These are phyloP conservation scores for Phytophthora tentaculata DNA, from an alignment of 352 stramenopile genomes.

Conservation along the genomic window DNA sequence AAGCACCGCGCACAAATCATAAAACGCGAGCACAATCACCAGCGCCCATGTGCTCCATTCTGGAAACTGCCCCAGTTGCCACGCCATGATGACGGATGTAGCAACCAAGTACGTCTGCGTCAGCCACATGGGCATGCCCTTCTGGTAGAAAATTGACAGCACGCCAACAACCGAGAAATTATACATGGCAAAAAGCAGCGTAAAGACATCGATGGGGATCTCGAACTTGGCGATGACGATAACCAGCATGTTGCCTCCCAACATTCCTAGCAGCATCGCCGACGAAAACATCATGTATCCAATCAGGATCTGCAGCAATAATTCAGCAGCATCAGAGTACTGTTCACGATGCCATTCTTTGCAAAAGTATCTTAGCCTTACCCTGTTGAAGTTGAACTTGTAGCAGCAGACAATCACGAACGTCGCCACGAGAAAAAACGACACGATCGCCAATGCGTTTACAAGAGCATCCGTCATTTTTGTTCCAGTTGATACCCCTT, in stretches of 20 bases:
- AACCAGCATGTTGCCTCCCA: slow-evolving; percentile 86
- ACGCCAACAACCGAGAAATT: slow-evolving; percentile 93
- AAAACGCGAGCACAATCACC: slow-evolving; percentile 96
- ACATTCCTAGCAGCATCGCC: slow-evolving; percentile 81
- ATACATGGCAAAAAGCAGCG: slow-evolving; percentile 86
- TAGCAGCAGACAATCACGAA: slow-evolving; percentile 93
- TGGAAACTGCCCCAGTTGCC: slow-evolving; percentile 97
- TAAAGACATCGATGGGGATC: slow-evolving; percentile 66
- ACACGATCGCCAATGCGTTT: slow-evolving; percentile 91
- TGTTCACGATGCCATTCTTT: not conserved
- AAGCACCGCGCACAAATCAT: slow-evolving; percentile 99
- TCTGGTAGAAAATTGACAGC: slow-evolving; percentile 92
- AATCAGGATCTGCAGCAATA: slow-evolving; percentile 62
- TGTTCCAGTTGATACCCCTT: slow-evolving; percentile 58
- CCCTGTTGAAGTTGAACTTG: slow-evolving; percentile 90
- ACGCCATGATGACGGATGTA: slow-evolving; percentile 98
- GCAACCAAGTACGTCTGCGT: slow-evolving; percentile 95
- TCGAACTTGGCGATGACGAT: slow-evolving; percentile 72
- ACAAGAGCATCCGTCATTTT: slow-evolving; percentile 81
- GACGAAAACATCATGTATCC: slow-evolving; percentile 93
- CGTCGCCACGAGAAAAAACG: slow-evolving; percentile 89
- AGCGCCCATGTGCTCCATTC: slow-evolving; percentile 94
- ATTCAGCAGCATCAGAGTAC: not conserved
- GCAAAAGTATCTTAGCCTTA: slow-evolving; percentile 28
- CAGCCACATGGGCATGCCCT: slow-evolving; percentile 79